A percentile compares a stretch with the other conserved stretches of the same genome.
Evolutionary conservation across 1,139 yeast genomes (phyloP).

Genomic region (Geotrichum klebahnii): DNA sequence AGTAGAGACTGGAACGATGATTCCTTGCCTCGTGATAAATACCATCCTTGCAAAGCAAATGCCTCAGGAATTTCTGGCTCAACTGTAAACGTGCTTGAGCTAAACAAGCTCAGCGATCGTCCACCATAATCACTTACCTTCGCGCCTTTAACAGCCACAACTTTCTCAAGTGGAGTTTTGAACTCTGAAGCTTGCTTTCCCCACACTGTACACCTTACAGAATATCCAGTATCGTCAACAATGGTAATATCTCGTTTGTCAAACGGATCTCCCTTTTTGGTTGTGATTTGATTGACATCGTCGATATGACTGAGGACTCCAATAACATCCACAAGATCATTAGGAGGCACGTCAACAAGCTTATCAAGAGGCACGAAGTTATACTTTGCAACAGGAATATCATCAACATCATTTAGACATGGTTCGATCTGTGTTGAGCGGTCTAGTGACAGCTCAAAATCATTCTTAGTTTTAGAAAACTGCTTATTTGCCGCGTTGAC

Average conservation of each 20-base stretch:
- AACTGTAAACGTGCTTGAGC: conserved; percentile 66
- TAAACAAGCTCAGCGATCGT: conserved; percentile 74
- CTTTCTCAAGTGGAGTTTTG: conserved; percentile 68
- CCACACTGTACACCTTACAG: conserved; percentile 84
- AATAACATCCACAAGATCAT: conserved; percentile 74
- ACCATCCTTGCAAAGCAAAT: conserved; percentile 90
- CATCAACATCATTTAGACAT: conserved; percentile 53
- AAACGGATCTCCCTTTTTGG: conserved; percentile 87
- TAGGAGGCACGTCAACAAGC: conserved; percentile 63
- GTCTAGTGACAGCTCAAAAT: conserved; percentile 80
- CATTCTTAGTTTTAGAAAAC: conserved; percentile 78
- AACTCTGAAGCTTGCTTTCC: conserved; percentile 80
- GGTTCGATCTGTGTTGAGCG: conserved; percentile 73
- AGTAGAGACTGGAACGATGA: conserved; percentile 58
- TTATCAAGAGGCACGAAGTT: conserved; percentile 68
- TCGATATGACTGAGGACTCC: conserved; percentile 78
- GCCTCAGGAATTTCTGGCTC: conserved; percentile 92
- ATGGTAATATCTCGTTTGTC: conserved; percentile 84
- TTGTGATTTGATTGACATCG: conserved; percentile 74
- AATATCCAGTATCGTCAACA: conserved; percentile 79
- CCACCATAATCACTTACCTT: conserved; percentile 89
- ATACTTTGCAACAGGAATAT: conserved; percentile 74
- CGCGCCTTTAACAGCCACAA: conserved; percentile 88
- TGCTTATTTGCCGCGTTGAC: conserved; percentile 81
- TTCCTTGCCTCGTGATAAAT: conserved; percentile 67